These are phyloP conservation scores for Cylindrotheca fusiformis DNA, from an alignment of 108 stramenopile species.

Conservation along the genomic window DNA sequence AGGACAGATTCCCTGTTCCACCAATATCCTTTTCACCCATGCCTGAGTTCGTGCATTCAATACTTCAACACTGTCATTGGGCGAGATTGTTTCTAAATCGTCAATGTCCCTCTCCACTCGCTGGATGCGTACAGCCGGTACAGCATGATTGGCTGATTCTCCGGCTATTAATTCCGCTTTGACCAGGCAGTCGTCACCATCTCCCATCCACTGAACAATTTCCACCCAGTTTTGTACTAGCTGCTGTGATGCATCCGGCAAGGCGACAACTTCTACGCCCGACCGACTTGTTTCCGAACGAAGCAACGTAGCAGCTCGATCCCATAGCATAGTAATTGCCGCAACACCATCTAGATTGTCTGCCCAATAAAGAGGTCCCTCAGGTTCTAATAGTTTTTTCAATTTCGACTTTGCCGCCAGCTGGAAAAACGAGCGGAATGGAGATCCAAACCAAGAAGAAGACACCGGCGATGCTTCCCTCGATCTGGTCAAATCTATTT, in stretches of 20 bases:
- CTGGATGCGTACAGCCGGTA: neutral
- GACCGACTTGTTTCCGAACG: neutral
- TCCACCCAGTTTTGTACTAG: constrained; percentile 44
- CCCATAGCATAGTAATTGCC: constrained; percentile 28
- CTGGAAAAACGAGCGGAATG: constrained; percentile 13
- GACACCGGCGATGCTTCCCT: constrained; percentile 12
- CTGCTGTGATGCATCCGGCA: constrained; percentile 18
- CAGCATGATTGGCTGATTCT: constrained; percentile 14
- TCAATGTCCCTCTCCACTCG: neutral
- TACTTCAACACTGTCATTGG: constrained; percentile 7
- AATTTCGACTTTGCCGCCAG: constrained; percentile 10
- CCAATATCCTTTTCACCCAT: constrained; percentile 75
- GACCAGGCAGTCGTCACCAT: neutral
- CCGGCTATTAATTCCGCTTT: neutral
- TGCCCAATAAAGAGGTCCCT: neutral
- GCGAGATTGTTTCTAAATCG: constrained; percentile 4
- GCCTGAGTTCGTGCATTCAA: constrained; percentile 58
- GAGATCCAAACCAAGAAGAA: constrained; percentile 2
- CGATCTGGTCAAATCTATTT: constrained; percentile 34
- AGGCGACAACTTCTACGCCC: constrained; percentile 3
- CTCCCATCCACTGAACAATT: constrained; percentile 31
- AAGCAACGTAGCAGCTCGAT: constrained; percentile 9
- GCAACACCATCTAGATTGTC: constrained; percentile 9
- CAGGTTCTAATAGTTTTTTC: constrained; percentile 15
- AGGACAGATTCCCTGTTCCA: constrained; percentile 70